Conservation (phyloP, 768 basidiomycete genomes). For the Trametes sanguinea region DNA sequence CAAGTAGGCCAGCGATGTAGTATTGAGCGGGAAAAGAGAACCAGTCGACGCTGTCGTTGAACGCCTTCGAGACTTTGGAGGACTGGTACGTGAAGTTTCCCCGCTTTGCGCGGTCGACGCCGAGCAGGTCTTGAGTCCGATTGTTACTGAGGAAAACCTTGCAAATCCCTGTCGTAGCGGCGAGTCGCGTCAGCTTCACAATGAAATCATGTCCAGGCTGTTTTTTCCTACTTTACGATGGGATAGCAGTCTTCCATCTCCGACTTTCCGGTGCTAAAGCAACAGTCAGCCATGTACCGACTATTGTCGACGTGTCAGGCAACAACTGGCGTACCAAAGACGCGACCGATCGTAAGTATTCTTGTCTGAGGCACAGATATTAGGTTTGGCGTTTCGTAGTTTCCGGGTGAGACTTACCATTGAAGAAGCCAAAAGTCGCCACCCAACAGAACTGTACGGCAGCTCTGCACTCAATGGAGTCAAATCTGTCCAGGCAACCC, state of each 20-base stretch:
- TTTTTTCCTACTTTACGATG: conserved; percentile 33
- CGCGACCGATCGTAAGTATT: conserved; percentile 16
- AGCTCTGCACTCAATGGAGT: conserved; percentile 45
- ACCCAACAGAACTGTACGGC: conserved; percentile 42
- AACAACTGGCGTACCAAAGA: not conserved
- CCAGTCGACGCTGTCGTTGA: conserved; percentile 45
- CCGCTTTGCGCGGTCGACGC: conserved; percentile 47
- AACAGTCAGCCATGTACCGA: no score
- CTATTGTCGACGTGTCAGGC: no score
- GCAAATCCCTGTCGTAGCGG: conserved; percentile 46
- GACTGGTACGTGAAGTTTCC: conserved; percentile 44
- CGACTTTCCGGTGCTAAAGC: conserved; percentile 42
- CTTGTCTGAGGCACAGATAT: not conserved
- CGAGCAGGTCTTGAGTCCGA: conserved; percentile 54
- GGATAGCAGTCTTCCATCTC: conserved; percentile 60
- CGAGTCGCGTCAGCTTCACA: not conserved
- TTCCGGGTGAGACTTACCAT: conserved; percentile 26
- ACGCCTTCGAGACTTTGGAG: conserved; percentile 46
- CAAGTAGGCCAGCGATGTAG: conserved; percentile 54
- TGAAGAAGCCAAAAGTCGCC: conserved; percentile 31
- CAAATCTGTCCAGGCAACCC: conserved; percentile 46
- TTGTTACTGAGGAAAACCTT: conserved; percentile 62
- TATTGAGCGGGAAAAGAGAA: conserved; percentile 27
- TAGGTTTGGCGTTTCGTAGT: no score
- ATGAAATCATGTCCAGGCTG: not conserved